Base-by-base conservation (phyloP, 78 protist species). In the Thecamonas trahens region DNA sequence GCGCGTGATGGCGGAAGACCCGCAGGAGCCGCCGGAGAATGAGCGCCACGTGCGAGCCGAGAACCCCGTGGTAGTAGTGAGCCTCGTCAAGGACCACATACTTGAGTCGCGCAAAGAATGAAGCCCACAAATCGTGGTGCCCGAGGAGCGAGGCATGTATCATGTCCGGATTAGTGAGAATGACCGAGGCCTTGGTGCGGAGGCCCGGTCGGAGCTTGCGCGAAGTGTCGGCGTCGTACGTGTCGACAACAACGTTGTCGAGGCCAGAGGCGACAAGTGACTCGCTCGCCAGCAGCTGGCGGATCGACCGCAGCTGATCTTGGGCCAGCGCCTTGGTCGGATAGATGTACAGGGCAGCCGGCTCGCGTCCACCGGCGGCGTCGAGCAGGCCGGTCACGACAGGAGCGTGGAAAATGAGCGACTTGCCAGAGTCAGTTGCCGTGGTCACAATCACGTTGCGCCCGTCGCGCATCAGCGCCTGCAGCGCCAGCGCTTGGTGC, bases 101-200 rank as follows among this genome's bases (percentile, higher is more conserved):
- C 31, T 2, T 11, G 0, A 55, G 65, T 14, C 0, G 13, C n/a
- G 28, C 1, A 18, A 42, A 3, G 49, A 73, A 2, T 0, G 5
- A 37, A 9, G 47, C 54, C 57, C 73, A 58, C 69, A 69, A 47
- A 1, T 37, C 34, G 66, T 79, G 85, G 2, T 24, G 15, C 49
- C 74, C 69, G 38, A 81, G 61, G 24, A 81, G 5, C 5, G 54
- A 9, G 26, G 26, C 44, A 37, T 81, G 87, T 0, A 81, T 50
- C 77, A 62, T 74, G 74, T 81, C 87, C 2, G 87, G 87, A 28
- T 81, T 81, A 31, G 81, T 62, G 32, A 81, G 63, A 20, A 81
- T 20, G 15, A 81, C 40, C 24, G 49, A 40, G 8, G 57, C 31
- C 18, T 18, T 18, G 17, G 29, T 64, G 13, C 84, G 76, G 20